Evolutionary conservation across 2,329 filamentous ascomycete species (phyloP).

Genomic region (Lachnellula cervina): DNA sequence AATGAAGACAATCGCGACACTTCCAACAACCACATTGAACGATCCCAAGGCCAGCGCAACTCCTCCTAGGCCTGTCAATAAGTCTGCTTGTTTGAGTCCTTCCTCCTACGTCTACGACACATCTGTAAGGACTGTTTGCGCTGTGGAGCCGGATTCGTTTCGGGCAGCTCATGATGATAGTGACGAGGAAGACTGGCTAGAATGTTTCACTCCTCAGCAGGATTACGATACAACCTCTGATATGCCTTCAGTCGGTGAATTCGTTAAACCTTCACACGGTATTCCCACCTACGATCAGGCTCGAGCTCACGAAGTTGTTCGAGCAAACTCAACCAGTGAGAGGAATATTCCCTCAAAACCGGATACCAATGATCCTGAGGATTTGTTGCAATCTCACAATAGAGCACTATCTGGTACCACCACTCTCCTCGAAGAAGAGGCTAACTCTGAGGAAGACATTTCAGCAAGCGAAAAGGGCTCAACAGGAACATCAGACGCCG

Average conservation of each 20-base stretch:
- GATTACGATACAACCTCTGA: background rate
- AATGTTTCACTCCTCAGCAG: background rate
- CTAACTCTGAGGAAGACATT: background rate
- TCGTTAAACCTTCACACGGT: too few relatives aligned
- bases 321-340: background rate
- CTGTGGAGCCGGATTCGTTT: background rate
- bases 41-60: background rate
- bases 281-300: too few relatives aligned
- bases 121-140: background rate
- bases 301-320: too few relatives aligned
- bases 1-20: background rate
- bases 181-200: background rate
- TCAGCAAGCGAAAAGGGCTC: background rate
- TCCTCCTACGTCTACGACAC: background rate
- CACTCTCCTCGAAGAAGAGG: too few relatives aligned
- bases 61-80: background rate
- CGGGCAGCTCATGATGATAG: background rate
- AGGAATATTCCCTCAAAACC: background rate
- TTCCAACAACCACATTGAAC: background rate
- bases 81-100: background rate
- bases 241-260: too few relatives aligned
- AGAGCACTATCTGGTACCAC: too few relatives aligned
- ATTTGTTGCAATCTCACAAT: too few relatives aligned
- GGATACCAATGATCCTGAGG: too few relatives aligned
- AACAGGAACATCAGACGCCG: background rate